These are phyloP conservation scores for Clonostachys rosea DNA, from an alignment of 2,329 filamentous ascomycete genomes.

Conservation along the genomic window DNA sequence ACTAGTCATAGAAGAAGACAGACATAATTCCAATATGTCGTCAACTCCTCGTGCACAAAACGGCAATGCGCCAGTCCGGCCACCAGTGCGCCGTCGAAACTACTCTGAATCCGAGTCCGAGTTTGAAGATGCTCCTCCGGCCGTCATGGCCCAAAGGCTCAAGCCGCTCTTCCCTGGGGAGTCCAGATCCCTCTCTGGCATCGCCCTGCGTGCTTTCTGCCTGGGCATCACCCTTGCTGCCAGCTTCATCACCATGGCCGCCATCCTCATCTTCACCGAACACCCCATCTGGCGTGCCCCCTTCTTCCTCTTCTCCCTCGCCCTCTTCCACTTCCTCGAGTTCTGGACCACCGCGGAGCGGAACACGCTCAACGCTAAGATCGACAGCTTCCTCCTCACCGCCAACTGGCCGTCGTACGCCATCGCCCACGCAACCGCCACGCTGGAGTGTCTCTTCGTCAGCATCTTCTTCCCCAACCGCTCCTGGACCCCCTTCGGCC, in stretches of 20 bases:
- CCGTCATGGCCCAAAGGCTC: slow-evolving; percentile 4
- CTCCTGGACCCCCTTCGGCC: slow-evolving; percentile 38
- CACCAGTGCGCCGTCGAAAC: too few relatives aligned
- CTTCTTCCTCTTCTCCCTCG: slow-evolving; percentile 65
- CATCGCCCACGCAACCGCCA: slow-evolving; percentile 72
- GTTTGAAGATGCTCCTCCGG: too few relatives aligned
- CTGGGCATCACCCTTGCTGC: slow-evolving; percentile 41
- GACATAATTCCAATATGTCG: too few relatives aligned
- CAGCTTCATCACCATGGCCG: slow-evolving; percentile 18
- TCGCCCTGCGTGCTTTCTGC: slow-evolving; percentile 52
- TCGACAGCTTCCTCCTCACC: slow-evolving; percentile 77
- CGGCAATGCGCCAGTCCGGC: too few relatives aligned
- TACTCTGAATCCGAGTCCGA: too few relatives aligned
- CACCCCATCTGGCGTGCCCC: slow-evolving; percentile 56
- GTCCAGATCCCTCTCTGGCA: slow-evolving; percentile 53
- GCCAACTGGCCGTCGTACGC: slow-evolving; percentile 83
- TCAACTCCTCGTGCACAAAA: too few relatives aligned
- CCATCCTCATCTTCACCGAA: slow-evolving; percentile 25
- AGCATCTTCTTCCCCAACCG: slow-evolving; percentile 47
- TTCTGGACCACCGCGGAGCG: slow-evolving; percentile 85
- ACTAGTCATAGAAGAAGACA: too few relatives aligned
- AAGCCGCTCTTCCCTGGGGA: slow-evolving; percentile 36
- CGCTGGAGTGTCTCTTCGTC: slow-evolving; percentile 66
- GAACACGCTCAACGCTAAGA: slow-evolving; percentile 69
- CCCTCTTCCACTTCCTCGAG: slow-evolving; percentile 91